Percentiles rank a stretch among this genome's conserved stretches.
phyloP scores from a whole-genome alignment of 2,329 filamentous ascomycete genomes.

The Trichocomaceae sp. region DNA sequence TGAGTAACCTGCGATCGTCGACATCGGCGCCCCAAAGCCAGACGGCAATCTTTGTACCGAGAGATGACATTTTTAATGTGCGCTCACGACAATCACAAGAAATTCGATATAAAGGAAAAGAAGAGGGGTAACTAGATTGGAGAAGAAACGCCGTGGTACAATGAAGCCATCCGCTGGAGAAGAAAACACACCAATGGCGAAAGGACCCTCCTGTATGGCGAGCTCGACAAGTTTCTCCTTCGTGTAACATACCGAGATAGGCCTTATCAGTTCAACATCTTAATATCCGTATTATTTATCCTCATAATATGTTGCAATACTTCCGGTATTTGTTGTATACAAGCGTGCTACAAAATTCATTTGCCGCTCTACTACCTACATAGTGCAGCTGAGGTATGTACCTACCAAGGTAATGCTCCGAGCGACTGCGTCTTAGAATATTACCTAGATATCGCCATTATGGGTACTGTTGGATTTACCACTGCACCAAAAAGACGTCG shows the following conservation, averaged over 20 bases:
- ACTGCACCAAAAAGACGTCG: too few relatives aligned
- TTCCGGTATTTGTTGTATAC: not conserved
- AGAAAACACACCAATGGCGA: not conserved
- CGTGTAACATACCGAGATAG: too few relatives aligned
- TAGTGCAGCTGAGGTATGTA: too few relatives aligned
- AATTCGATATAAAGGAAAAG: not conserved
- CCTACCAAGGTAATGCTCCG: too few relatives aligned
- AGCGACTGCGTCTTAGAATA: too few relatives aligned
- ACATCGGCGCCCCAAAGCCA: conserved; percentile 11
- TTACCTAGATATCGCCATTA: too few relatives aligned
- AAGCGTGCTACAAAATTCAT: not conserved
- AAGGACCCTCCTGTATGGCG: not conserved
- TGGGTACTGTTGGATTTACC: too few relatives aligned
- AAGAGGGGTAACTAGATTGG: too few relatives aligned
- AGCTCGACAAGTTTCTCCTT: too few relatives aligned
- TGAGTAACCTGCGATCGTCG: conserved; percentile 21
- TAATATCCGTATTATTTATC: not conserved
- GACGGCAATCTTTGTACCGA: conserved; percentile 5
- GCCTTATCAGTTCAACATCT: too few relatives aligned
- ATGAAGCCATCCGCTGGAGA: not conserved
- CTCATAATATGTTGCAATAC: not conserved
- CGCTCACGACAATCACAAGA: not conserved
- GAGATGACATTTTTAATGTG: conserved; percentile 2
- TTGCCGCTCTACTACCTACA: too few relatives aligned
- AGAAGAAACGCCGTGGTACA: too few relatives aligned